Percentiles rank a stretch among this genome's conserved stretches.
These are phyloP conservation scores for Thelephora terrestris DNA, from an alignment of 1,284 basidiomycete genomes.

Conservation along the genomic window DNA sequence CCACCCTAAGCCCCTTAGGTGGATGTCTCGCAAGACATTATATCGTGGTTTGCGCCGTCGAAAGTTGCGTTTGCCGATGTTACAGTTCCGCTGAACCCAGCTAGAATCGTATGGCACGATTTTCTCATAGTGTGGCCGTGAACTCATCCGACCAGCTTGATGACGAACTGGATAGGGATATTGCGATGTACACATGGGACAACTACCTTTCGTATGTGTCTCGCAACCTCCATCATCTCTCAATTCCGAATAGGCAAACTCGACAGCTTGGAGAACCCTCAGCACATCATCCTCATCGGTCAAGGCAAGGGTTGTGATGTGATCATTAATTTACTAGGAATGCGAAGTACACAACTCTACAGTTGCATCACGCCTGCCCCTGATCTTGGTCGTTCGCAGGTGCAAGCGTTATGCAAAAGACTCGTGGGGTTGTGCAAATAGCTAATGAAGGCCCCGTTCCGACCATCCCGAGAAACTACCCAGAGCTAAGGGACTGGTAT, in stretches of 20 bases:
- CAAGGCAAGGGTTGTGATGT: constrained; percentile 77
- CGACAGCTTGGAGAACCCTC: constrained; percentile 56
- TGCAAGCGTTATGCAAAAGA: constrained; percentile 45
- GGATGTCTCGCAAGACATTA: constrained; percentile 73
- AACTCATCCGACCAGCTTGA: constrained; percentile 17
- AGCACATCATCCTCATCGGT: constrained; percentile 74
- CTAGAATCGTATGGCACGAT: constrained; percentile 20
- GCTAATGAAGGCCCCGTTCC: constrained; percentile 58
- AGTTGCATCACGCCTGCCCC: constrained; percentile 3
- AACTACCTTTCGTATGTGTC: constrained; percentile 72
- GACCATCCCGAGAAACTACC: constrained; percentile 37
- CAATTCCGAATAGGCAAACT: neutral
- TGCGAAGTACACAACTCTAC: constrained; percentile 42
- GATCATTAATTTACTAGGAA: constrained; percentile 63
- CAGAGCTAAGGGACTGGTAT: constrained; percentile 55
- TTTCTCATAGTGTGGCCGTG: neutral
- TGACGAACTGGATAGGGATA: constrained; percentile 42
- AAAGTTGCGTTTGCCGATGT: constrained; percentile 78
- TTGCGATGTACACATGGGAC: constrained; percentile 88
- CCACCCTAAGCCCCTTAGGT: constrained; percentile 38
- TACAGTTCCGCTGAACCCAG: constrained; percentile 71
- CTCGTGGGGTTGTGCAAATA: constrained; percentile 69
- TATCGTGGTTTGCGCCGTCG: constrained; percentile 63
- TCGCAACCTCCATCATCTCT: constrained; percentile 1
- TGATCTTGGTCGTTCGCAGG: constrained; percentile 19